Conservation (phyloP, 202 grass and related monocot genomes). For the Panicum hallii region DNA sequence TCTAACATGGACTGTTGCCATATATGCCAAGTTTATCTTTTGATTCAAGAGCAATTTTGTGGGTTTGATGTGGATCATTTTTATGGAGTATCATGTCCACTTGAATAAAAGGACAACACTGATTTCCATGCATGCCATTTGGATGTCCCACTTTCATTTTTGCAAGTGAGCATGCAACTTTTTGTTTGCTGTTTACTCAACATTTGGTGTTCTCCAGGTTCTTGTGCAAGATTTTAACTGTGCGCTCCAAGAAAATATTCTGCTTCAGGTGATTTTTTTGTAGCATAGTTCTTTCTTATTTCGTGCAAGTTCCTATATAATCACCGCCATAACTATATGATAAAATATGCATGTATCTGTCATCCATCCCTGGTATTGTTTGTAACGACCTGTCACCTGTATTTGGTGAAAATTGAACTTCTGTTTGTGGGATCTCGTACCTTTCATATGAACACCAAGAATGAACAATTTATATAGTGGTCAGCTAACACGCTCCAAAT, state of each 20-base stretch:
- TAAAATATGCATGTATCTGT: slow-evolving; percentile 3
- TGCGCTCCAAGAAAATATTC: slow-evolving; percentile 94
- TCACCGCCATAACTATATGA: neutral
- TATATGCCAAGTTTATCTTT: slow-evolving; percentile 32
- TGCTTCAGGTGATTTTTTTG: slow-evolving; percentile 80
- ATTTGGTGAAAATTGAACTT: slow-evolving; percentile 35
- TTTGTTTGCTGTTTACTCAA: slow-evolving; percentile 7
- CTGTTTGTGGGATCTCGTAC: neutral
- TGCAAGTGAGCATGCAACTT: slow-evolving; percentile 6
- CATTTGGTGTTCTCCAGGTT: slow-evolving; percentile 59
- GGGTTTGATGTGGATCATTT: neutral
- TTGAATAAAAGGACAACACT: slow-evolving; percentile 27
- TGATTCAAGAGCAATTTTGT: slow-evolving; percentile 28
- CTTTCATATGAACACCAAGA: neutral
- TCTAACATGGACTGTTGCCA: neutral
- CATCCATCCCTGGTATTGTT: neutral
- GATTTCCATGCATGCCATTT: slow-evolving; percentile 8
- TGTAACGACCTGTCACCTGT: neutral
- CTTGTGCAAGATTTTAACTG: slow-evolving; percentile 97
- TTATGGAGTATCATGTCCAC: slow-evolving; percentile 20
- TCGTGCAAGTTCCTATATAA: slow-evolving; percentile 31
- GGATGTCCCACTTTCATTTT: slow-evolving; percentile 1
- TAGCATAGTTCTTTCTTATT: slow-evolving; percentile 12
- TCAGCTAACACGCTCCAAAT: neutral
- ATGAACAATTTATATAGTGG: slow-evolving; percentile 23